Percentiles rank a stretch among this genome's conserved stretches.
Evolutionary conservation across 768 basidiomycete species (phyloP).

Genomic region (Tulasnella sp.): DNA sequence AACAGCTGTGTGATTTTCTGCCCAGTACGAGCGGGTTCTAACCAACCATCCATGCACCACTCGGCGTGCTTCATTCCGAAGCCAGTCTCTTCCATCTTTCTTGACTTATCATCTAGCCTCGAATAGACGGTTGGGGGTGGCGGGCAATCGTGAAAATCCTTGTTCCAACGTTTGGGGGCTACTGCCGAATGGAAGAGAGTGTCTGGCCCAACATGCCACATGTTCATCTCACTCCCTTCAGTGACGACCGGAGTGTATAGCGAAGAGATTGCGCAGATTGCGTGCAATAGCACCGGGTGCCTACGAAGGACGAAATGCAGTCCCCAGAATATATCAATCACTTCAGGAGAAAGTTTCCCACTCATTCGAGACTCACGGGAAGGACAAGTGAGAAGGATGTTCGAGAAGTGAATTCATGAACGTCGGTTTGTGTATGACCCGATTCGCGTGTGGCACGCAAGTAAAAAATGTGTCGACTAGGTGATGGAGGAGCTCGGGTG

Average conservation of each 20-base stretch:
- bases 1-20: neutral
- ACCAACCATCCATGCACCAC: neutral
- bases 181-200: constrained; percentile 6
- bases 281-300: constrained; percentile 12
- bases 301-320: neutral
- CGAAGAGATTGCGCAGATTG: constrained; percentile 17
- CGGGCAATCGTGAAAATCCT: neutral
- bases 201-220: constrained; percentile 6
- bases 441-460: constrained; percentile 13
- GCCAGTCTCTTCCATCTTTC: neutral
- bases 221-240: neutral
- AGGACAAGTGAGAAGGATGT: neutral
- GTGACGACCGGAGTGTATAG: constrained; percentile 12
- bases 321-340: neutral
- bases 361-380: constrained; percentile 4
- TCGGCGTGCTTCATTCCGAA: constrained; percentile 8
- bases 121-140: neutral
- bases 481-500: constrained; percentile 11
- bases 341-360: too few species aligned
- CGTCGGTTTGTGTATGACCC: constrained; percentile 15
- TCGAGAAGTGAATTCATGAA: constrained; percentile 8
- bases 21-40: neutral
- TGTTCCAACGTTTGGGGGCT: neutral
- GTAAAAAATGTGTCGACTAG: constrained; percentile 17
- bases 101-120: neutral